These are phyloP conservation scores for Micractinium sp. DNA, from an alignment of 139 green algal genomes.

Conservation along the genomic window DNA sequence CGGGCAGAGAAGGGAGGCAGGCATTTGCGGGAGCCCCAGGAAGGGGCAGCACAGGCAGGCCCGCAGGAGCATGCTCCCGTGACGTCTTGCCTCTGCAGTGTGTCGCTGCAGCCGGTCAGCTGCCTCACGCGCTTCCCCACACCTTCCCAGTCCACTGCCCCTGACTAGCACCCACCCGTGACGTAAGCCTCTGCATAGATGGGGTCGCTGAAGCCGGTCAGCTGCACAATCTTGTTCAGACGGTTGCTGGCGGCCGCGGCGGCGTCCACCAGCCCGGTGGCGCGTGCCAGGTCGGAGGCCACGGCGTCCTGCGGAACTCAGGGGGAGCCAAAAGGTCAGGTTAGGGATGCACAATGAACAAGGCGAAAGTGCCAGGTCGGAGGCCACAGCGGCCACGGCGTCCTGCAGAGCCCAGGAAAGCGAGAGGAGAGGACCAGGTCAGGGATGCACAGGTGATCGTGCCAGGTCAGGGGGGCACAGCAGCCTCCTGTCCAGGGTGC, in stretches of 20 bases:
- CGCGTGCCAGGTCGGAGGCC: slow-evolving; percentile 35
- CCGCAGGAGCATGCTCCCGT: neutral
- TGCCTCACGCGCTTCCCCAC: neutral
- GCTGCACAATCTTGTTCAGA: slow-evolving; percentile 94
- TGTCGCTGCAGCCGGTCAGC: neutral
- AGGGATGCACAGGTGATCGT: no score
- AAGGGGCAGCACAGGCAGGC: neutral
- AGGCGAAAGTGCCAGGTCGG: no score
- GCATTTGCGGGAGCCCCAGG: neutral
- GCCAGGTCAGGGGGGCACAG: no score
- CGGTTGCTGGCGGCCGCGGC: slow-evolving; percentile 21
- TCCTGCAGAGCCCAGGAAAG: neutral
- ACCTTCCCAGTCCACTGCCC: no score
- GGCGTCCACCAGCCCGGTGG: slow-evolving; percentile 30
- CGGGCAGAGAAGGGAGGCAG: neutral
- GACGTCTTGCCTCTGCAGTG: neutral
- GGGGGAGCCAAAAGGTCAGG: neutral
- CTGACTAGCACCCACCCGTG: slow-evolving; percentile 44
- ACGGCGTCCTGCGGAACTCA: neutral
- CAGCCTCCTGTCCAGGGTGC: no score
- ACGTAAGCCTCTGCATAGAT: slow-evolving; percentile 98
- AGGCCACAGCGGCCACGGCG: neutral
- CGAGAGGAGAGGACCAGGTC: neutral
- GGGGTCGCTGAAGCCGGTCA: slow-evolving; percentile 95
- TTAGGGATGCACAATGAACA: no score